Base-by-base conservation (phyloP, 306 rosid species). In the Lathyrus tuberosus region DNA sequence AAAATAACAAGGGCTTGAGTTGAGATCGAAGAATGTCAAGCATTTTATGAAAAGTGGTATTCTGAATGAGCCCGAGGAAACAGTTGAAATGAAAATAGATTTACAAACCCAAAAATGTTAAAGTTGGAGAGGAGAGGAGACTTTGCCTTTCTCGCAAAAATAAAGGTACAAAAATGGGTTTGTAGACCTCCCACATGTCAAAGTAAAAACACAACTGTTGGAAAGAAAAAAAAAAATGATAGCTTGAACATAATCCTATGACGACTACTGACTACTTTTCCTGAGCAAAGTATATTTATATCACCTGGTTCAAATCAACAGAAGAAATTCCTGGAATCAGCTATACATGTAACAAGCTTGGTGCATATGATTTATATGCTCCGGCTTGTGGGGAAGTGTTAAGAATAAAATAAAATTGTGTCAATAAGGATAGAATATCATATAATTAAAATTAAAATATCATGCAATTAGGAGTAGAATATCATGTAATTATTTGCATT, bases 1-100 rank as follows among this genome's bases (percentile, higher is more conserved):
- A 57, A 51, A 53, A 41, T 43, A 59, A 67, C 35, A 57, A 15
- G 52, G n/a, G 52, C 31, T 49, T 28, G 40, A 62, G 43, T 28
- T 10, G 49, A 28, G 18, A 18, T 12, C 14, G 11, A 37, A 11
- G 17, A 77, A 26, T 5, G 60, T 13, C 67, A 66, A 67, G 30
- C 53, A 69, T 52, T 67, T 75, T 13, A 62, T 14, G 37, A 47
- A 53, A 53, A 52, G 38, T 62, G 41, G 24, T 33, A 40, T 53
- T 63, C 62, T 54, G 33, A 37, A 56, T 38, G 66, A 46, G 70
- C 24, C 33, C 14, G 7, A 22, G 38, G 51, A 51, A 52, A 51
- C 33, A 46, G 54, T 54, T 63, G 47, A 24, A 20, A 67, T 26
- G 20, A 46, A 67, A 61, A 75, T 57, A 58, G 52, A 42, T 62